Conservation (phyloP, 345 rosid genomes). For the Arabidopsis arenosa region DNA sequence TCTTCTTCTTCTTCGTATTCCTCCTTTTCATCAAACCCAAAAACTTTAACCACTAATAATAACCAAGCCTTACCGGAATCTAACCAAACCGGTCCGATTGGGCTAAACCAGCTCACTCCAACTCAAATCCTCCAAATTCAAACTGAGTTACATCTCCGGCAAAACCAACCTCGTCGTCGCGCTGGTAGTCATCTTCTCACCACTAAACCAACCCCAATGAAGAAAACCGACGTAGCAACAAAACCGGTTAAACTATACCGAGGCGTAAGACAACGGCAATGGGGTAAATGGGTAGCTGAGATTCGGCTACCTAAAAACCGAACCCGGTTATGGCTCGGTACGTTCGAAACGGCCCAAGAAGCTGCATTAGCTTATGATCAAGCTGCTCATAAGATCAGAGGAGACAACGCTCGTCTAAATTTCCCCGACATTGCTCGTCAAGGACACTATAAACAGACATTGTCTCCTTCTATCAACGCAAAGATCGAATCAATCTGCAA, state of each 20-base stretch:
- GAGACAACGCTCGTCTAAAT: constrained; percentile 83
- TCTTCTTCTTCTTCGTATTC: constrained; percentile 8
- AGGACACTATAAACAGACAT: constrained; percentile 59
- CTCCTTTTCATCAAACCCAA: constrained; percentile 11
- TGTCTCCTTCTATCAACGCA: constrained; percentile 77
- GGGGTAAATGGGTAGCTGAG: constrained; percentile 98
- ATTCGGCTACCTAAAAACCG: constrained; percentile 90
- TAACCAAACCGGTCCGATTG: constrained; percentile 59
- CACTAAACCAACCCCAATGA: constrained; percentile 63
- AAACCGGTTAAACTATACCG: constrained; percentile 73
- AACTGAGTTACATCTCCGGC: constrained; percentile 49
- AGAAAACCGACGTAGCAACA: constrained; percentile 43
- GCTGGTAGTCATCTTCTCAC: constrained; percentile 38
- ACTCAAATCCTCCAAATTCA: constrained; percentile 79
- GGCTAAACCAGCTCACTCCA: constrained; percentile 68
- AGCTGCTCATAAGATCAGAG: constrained; percentile 85
- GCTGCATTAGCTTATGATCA: constrained; percentile 93
- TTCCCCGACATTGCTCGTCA: constrained; percentile 60
- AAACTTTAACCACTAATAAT: constrained; percentile 14
- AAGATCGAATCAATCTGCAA: constrained; percentile 79
- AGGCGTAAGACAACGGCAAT: constrained; percentile 93
- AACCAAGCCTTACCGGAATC: constrained; percentile 11
- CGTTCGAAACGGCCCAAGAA: constrained; percentile 84
- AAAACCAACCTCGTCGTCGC: constrained; percentile 38
- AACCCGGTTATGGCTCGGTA: constrained; percentile 96